Conservation (phyloP, 2,329 filamentous ascomycete species). For the Diaporthe ilicicola region DNA sequence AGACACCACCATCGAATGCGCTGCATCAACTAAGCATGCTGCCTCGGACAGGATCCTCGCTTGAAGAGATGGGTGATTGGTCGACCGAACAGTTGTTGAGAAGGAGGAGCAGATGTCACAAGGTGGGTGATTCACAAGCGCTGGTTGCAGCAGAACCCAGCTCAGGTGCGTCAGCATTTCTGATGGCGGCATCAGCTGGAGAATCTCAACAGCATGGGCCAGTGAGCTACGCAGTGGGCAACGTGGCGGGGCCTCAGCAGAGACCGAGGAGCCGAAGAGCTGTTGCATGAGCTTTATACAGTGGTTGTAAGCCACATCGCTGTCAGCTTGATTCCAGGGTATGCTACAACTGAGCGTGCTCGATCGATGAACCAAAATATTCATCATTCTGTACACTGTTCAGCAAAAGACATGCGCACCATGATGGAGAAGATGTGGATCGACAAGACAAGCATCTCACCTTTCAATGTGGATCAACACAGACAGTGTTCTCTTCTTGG, state of each 20-base stretch:
- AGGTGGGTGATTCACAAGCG: not conserved
- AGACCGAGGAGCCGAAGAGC: not conserved
- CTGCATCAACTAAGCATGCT: constrained; percentile 8
- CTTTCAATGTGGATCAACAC: constrained; percentile 21
- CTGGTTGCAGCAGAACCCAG: constrained; percentile 20
- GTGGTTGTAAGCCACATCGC: constrained; percentile 15
- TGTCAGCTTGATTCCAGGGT: constrained; percentile 8
- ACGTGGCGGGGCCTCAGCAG: not conserved
- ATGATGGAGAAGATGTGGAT: not conserved
- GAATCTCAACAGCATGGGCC: constrained; percentile 2
- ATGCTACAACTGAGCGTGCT: constrained; percentile 21
- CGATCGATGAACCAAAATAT: constrained; percentile 12
- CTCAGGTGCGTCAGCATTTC: constrained; percentile 15
- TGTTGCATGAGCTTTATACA: constrained; percentile 24
- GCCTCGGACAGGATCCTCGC: constrained; percentile 18
- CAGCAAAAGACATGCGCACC: not conserved
- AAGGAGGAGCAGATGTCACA: constrained; percentile 23
- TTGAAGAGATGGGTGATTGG: constrained; percentile 1
- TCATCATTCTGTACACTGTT: constrained; percentile 1
- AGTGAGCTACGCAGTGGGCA: constrained; percentile 6
- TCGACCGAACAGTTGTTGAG: not conserved
- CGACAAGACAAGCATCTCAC: not conserved
- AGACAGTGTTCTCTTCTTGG: constrained; percentile 15
- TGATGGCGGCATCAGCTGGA: constrained; percentile 22
- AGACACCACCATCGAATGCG: constrained; percentile 7